These are phyloP conservation scores for Astrephomene gubernaculifera DNA, from an alignment of 139 green algal species.

Conservation along the genomic window DNA sequence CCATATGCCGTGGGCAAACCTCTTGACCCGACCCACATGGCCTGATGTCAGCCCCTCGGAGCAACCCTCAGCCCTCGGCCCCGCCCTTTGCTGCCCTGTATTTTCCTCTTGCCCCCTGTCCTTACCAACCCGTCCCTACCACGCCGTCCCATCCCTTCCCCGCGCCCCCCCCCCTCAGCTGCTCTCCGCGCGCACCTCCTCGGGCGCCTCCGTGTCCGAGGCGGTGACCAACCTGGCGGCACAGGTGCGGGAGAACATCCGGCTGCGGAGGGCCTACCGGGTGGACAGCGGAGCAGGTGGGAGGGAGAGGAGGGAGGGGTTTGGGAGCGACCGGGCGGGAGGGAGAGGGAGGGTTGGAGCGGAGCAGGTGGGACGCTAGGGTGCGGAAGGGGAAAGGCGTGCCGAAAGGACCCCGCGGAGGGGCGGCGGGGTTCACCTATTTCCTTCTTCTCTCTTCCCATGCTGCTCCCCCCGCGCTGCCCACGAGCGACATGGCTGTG, in stretches of 20 bases:
- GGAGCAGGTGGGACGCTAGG: no score
- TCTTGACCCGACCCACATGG: no score
- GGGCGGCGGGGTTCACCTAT: no score
- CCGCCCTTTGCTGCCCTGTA: not conserved
- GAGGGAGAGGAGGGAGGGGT: not conserved
- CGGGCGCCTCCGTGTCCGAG: conserved; percentile 58
- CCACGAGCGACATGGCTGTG: no score
- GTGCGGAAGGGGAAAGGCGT: no score
- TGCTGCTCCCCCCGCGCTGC: no score
- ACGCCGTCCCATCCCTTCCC: not conserved
- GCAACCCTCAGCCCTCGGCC: no score
- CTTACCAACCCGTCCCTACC: not conserved
- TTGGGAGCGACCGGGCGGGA: not conserved
- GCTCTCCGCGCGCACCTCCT: not conserved
- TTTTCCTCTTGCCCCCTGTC: not conserved
- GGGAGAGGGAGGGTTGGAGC: not conserved
- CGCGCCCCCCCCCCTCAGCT: conserved; percentile 22
- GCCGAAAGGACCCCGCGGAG: no score
- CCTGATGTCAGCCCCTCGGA: no score
- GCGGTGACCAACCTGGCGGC: conserved; percentile 71
- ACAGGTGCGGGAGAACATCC: conserved; percentile 86
- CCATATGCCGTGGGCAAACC: no score
- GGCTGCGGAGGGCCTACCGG: conserved; percentile 72
- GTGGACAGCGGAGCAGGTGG: conserved; percentile 11
- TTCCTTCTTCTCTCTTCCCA: no score